Evolutionary conservation across 345 rosid genomes (phyloP).

Genomic region (Acer saccharum): DNA sequence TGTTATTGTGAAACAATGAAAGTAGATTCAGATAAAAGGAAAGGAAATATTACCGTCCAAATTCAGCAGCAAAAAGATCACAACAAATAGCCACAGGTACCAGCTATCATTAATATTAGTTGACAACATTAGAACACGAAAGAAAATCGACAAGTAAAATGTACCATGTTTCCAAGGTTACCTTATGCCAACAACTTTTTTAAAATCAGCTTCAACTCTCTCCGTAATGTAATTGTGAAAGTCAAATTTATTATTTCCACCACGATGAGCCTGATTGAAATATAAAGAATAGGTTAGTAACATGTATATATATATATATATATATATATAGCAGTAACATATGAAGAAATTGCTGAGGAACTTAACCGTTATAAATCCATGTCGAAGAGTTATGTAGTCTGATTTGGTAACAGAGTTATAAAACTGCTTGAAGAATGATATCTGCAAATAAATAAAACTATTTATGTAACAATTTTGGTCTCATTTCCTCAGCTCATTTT

Average conservation of each 20-base stretch:
- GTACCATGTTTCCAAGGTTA: constrained; percentile 20
- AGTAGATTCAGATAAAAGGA: background rate
- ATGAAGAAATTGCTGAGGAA: background rate
- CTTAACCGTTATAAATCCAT: constrained; percentile 71
- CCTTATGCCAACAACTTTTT: constrained; percentile 78
- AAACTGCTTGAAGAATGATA: constrained; percentile 87
- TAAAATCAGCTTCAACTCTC: constrained; percentile 65
- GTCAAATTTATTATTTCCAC: constrained; percentile 33
- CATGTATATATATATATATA: background rate
- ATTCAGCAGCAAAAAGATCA: constrained; percentile 72
- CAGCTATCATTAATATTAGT: constrained; percentile 45
- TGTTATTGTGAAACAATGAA: background rate
- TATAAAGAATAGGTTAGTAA: background rate
- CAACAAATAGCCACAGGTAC: constrained; percentile 90
- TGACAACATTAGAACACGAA: background rate
- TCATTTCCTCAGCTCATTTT: background rate
- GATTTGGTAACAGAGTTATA: constrained; percentile 74
- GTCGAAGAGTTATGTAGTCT: constrained; percentile 68
- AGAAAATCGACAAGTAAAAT: background rate
- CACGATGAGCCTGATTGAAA: constrained; percentile 49
- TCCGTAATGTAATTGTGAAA: constrained; percentile 73
- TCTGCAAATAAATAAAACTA: constrained; percentile 36
- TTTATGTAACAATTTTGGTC: too few relatives aligned
- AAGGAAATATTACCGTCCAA: constrained; percentile 50
- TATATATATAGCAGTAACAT: background rate